Base-by-base conservation (phyloP, 2,329 filamentous ascomycete species). In the Chalara sp. region DNA sequence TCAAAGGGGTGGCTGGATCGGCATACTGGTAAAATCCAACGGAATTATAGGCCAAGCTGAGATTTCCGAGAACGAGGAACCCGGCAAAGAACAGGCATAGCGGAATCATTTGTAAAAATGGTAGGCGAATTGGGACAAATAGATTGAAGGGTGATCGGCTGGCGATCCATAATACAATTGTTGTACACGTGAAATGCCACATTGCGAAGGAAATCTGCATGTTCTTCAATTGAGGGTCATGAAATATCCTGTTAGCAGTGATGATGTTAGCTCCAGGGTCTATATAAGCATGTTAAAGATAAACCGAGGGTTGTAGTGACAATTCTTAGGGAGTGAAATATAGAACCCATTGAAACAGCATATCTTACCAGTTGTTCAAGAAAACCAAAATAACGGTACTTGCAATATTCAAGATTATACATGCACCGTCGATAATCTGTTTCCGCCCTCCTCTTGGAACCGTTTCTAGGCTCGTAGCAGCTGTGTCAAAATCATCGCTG, bases 151-250 rank as follows among this genome's bases (percentile, higher is more conserved):
- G 68, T 1, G 59, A 61, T 32, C 65, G 67, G 47, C 68, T 70
- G 2, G 70, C 67, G 48, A 73, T 51, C 58, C 66, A 72, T 41
- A 74, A 67, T 44, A 72, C 70, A 52, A 71, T 65, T 33, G 65
- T 63, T 48, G 71, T 74, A 33, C 70, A 71, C 30, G 67, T 66
- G 53, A 73, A 73, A 57, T 74, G 71, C 71, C 70, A 74, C 67
- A 72, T 73, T 13, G 71, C 70, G 44, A 74, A 71, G 57, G 70
- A 68, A 51, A 73, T 67, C 59, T 73, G 71, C 64, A 69, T 71
- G 28, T 65, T 62, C 51, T 70, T 68, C 51, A 74, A 63, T 54
- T 73, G 70, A 41, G 63, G 56, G 56, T 74, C 70, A 58, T 63
- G 67, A 58, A 74, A 71, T 29, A 72, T 70, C 46, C 70, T 73